phyloP scores from a whole-genome alignment of 1,284 basidiomycete genomes.

The Schizophyllum amplum region DNA sequence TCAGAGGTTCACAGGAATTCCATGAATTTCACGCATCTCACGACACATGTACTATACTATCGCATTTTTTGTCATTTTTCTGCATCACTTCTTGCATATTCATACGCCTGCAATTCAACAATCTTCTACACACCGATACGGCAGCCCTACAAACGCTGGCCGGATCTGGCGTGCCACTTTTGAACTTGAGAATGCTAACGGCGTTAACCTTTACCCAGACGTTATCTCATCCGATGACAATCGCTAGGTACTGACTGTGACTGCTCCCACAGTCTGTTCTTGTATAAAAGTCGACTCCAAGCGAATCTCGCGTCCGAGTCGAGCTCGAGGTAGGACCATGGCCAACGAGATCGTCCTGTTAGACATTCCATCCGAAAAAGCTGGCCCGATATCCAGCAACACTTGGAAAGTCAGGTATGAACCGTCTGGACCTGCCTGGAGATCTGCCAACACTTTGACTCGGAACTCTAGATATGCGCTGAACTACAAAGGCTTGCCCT shows the following conservation, averaged over 20 bases:
- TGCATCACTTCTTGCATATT: not conserved
- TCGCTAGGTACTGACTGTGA: no score
- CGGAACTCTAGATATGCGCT: conserved; percentile 20
- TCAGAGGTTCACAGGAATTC: not conserved
- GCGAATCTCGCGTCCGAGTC: no score
- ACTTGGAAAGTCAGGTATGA: conserved; percentile 18
- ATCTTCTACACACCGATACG: no score
- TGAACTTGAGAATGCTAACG: no score
- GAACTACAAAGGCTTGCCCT: conserved; percentile 33
- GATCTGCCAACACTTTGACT: no score
- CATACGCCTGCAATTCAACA: not conserved
- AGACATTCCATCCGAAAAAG: conserved; percentile 15
- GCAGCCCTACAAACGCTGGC: no score
- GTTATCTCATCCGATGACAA: no score
- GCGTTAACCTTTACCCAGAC: no score
- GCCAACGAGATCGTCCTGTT: conserved; percentile 15
- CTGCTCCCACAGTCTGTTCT: no score
- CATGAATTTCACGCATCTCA: not conserved
- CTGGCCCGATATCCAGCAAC: conserved; percentile 17
- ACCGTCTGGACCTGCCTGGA: not conserved
- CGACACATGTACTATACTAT: not conserved
- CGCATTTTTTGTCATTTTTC: not conserved
- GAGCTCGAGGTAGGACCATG: no score
- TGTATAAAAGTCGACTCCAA: no score
- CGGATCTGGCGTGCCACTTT: no score